phyloP scores from a whole-genome alignment of 441 rosid species.

The Kokia cookei region DNA sequence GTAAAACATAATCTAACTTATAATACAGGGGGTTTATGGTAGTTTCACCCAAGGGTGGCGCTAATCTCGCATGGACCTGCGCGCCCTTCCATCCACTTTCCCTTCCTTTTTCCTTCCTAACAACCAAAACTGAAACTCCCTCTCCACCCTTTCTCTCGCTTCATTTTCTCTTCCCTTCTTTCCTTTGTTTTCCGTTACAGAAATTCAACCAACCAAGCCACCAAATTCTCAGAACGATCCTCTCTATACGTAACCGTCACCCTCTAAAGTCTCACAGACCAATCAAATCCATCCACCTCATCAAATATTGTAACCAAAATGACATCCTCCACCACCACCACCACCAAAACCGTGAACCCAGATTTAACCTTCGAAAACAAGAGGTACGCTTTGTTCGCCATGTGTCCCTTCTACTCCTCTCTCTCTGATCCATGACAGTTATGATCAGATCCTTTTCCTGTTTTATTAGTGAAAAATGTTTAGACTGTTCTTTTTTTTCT shows the following conservation, averaged over 20 bases:
- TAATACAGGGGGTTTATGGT: too few relatives aligned
- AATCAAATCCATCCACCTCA: not conserved
- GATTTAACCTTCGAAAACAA: slow-evolving; percentile 67
- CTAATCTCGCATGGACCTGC: slow-evolving; percentile 40
- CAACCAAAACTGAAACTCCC: not conserved
- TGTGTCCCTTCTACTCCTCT: slow-evolving; percentile 3
- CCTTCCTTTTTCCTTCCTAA: not conserved
- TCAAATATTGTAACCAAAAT: not conserved
- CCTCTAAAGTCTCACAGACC: not conserved
- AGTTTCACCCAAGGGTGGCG: slow-evolving; percentile 17
- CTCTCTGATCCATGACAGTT: slow-evolving; percentile 9
- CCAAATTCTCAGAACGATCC: not conserved
- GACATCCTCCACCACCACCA: slow-evolving; percentile 16
- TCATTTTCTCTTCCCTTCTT: not conserved
- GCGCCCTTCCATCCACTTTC: not conserved
- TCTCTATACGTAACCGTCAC: not conserved
- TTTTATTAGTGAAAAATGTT: not conserved
- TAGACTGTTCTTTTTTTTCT: not conserved
- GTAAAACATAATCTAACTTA: too few relatives aligned
- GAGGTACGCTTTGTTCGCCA: slow-evolving; percentile 39
- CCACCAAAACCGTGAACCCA: slow-evolving; percentile 34
- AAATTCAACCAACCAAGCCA: not conserved
- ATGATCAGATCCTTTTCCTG: not conserved
- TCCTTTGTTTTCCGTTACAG: not conserved
- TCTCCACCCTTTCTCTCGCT: not conserved